Base-by-base conservation (phyloP, 768 basidiomycete genomes). In the Termitomyces sp. region DNA sequence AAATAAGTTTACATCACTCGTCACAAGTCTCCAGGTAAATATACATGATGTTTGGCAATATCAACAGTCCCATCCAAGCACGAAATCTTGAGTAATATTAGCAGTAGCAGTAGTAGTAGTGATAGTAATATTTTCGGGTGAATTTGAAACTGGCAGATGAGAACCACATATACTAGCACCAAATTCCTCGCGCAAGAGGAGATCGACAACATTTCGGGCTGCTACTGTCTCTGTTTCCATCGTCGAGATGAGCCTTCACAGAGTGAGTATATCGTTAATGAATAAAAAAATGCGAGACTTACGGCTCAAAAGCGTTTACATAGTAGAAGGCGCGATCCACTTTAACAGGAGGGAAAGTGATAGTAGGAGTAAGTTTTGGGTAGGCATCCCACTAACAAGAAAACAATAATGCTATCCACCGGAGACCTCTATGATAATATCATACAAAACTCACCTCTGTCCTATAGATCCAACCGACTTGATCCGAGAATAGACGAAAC, bases 141-240 rank as follows among this genome's bases (percentile, higher is more conserved):
- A 30, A 33, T 57, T 58, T 10, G 54, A 55, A 8, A 50, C 68
- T 16, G 77, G 69, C 41, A 75, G 64, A 58, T 68, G 63, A 26
- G 77, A 70, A 36, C 83, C 83, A 68, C 92, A 95, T 40, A 94
- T 79, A n/a, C 86, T 80, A 0, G 83, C 75, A 38, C 80, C 74
- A 70, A 89, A 94, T 66, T 87, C 81, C 35, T 93, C 89, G 36
- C 82, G 79, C 23, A 95, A 74, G 20, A 94, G 77, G 28, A 91
- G 74, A 65, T 93, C 92, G 50, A 93, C 91, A 41, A 89, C 79
- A 69, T 95, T 95, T 35, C 93, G 84, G 0, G 91, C 84, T 0
- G 91, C 80, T 35, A 96, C 71, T 0, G 91, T 93, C 72, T 95
- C 87, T 0, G 94, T 95, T 72, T 98, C 95, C 95, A 98, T 97